A percentile compares a stretch with the other conserved stretches of the same genome.
These are phyloP conservation scores for Mycogone perniciosa DNA, from an alignment of 2,329 filamentous ascomycete species.

Conservation along the genomic window DNA sequence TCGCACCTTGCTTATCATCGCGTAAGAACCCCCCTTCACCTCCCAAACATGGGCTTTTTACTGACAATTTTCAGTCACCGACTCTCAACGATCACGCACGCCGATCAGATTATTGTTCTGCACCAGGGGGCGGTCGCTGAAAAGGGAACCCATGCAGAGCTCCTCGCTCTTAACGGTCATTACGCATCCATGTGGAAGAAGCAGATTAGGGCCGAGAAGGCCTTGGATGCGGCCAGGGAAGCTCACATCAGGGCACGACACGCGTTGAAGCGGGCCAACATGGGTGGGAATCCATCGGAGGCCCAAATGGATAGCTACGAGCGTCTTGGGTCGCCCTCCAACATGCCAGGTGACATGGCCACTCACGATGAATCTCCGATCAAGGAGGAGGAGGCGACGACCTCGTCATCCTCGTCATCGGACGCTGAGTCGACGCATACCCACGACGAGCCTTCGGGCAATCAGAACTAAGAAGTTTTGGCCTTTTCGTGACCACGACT, in stretches of 20 bases:
- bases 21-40: constrained; percentile 44
- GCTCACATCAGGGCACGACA: constrained; percentile 30
- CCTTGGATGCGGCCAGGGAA: constrained; percentile 34
- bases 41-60: neutral
- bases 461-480: neutral
- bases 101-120: constrained; percentile 77
- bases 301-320: constrained; percentile 41
- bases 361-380: constrained; percentile 23
- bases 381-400: constrained; percentile 28
- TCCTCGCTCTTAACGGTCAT: constrained; percentile 62
- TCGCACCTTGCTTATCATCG: constrained; percentile 91
- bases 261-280: constrained; percentile 44
- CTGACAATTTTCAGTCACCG: constrained; percentile 52
- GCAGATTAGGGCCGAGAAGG: constrained; percentile 72
- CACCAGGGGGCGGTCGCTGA: constrained; percentile 72
- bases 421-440: constrained; percentile 23
- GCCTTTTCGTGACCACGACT: neutral
- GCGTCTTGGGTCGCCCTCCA: constrained; percentile 40
- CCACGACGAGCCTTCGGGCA: constrained; percentile 3
- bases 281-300: constrained; percentile 34
- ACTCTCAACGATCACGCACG: constrained; percentile 77
- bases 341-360: constrained; percentile 31
- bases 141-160: constrained; percentile 69
- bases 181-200: constrained; percentile 87
- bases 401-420: constrained; percentile 23